Conservation (phyloP, 2,329 filamentous ascomycete genomes). For the Alternaria atra region DNA sequence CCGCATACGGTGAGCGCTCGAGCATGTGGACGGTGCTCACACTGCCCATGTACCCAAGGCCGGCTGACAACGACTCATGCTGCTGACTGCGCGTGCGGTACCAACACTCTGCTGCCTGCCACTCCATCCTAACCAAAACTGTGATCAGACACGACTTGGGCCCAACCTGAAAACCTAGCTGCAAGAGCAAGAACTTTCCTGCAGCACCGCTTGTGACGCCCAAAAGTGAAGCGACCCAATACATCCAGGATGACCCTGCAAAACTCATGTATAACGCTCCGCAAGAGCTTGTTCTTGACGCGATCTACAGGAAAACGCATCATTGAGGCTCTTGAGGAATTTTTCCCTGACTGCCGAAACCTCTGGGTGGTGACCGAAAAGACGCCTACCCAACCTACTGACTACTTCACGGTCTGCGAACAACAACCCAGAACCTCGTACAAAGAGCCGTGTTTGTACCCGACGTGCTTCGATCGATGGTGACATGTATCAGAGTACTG, state of each 20-base stretch:
- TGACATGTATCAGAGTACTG: background rate
- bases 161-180: background rate
- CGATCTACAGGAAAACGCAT: background rate
- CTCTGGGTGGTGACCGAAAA: background rate
- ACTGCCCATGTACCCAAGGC: background rate
- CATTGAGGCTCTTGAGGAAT: conserved; percentile 4
- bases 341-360: background rate
- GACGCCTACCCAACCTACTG: background rate
- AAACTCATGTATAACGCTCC: background rate
- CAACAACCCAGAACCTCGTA: conserved; percentile 1
- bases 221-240: conserved; percentile 11
- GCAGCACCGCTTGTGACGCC: background rate
- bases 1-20: conserved; percentile 23
- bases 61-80: conserved; percentile 25
- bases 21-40: conserved; percentile 19
- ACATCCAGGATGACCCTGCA: conserved; percentile 6
- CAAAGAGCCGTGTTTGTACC: background rate
- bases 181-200: background rate
- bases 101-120: conserved; percentile 17
- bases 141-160: background rate
- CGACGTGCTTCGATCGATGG: background rate
- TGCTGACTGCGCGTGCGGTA: conserved; percentile 8
- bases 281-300: background rate
- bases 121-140: conserved; percentile 3
- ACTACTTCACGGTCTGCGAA: background rate